Conservation (phyloP, 345 rosid species). For the Kernera saxatilis region DNA sequence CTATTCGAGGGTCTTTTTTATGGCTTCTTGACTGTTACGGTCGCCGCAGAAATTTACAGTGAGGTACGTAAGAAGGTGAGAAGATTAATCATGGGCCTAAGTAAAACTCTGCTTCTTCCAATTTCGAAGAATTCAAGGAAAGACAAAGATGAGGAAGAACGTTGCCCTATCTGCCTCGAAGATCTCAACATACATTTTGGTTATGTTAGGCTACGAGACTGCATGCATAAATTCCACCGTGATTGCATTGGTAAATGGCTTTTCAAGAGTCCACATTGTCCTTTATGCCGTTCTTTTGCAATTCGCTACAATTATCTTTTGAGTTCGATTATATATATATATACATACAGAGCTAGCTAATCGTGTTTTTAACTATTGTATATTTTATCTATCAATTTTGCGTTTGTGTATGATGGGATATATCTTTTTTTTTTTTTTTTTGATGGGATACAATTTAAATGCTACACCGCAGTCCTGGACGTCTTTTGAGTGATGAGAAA, state of each 20-base stretch:
- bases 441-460: no score
- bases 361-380: no score
- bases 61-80: background rate
- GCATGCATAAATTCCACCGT: background rate
- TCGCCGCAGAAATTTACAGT: no score
- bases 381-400: no score
- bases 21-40: background rate
- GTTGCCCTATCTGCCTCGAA: background rate
- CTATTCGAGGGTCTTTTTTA: background rate
- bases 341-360: no score
- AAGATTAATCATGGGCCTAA: no score
- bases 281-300: background rate
- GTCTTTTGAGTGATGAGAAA: no score
- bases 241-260: background rate
- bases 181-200: background rate
- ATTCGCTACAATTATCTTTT: background rate
- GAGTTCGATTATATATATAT: background rate
- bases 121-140: no score
- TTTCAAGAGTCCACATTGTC: background rate
- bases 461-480: no score
- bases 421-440: no score
- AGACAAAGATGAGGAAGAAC: background rate
- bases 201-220: background rate
- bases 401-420: no score
- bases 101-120: no score